Base-by-base conservation (phyloP, 192 early-diverging fungal genomes). In the Martensiomyces pterosporus region DNA sequence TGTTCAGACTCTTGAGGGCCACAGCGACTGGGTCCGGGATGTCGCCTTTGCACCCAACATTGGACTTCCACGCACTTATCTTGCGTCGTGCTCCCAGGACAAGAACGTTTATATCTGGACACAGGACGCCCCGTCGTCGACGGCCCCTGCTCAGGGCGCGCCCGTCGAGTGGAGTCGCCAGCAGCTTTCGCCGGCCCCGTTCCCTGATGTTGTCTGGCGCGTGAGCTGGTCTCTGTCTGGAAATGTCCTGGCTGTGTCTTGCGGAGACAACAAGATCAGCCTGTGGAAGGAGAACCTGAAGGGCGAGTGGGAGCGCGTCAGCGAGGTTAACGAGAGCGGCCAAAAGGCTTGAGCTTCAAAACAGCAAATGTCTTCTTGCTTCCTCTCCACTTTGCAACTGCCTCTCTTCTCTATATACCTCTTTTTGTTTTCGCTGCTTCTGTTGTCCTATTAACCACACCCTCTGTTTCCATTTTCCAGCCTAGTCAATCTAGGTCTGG, bases 21-120 rank as follows among this genome's bases (percentile, higher is more conserved):
- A 99, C 64, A 78, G 85, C 22, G 94, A 99, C 64, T 99, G 97
- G 97, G 93, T 99, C 13, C 82, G 97, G 18, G 97, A 99, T 68
- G 89, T 99, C 34, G 85, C 93, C 9, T 99, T 87, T 76, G 94
- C 97, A 23, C 97, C 97, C 17, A 93, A 87, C 64, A 81, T 97
- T 57, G 97, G 97, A 1, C 77, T 96, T 4, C 84, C 91, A 25
- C 83, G 82, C 66, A 90, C 76, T 50, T 91, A 91, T 59, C 71
- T 99, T 29, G 97, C 97, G 9, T 86, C 82, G 37, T 96, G 93
- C 71, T 94, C 92, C 24, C 96, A 99, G 87, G 97, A 99, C 71
- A 91, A 92, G 58, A 86, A 90, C 19, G 97, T 99, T 6, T 62
- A 87, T 19, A 94, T 99, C 57, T 99, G 94, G 93, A 92, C 87